Percentiles rank a stretch among this genome's conserved stretches.
These are phyloP conservation scores for Fragilariopsis cylindrus DNA, from an alignment of 108 stramenopile genomes.

Conservation along the genomic window DNA sequence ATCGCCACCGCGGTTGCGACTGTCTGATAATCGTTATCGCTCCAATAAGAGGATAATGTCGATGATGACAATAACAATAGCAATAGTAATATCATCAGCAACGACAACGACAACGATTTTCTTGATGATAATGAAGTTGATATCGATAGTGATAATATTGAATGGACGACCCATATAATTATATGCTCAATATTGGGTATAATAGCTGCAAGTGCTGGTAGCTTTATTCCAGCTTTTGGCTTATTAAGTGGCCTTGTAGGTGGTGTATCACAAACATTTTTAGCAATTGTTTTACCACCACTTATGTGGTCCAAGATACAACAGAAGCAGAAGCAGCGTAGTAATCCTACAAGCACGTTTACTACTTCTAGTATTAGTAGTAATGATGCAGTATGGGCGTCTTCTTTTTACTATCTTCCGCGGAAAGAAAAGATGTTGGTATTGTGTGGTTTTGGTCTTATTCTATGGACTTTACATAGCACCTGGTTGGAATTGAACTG, in stretches of 20 bases:
- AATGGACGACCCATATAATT: conserved; percentile 8
- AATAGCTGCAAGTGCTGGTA: conserved; percentile 22
- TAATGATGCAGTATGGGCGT: neutral
- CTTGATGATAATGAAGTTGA: neutral
- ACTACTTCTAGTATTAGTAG: neutral
- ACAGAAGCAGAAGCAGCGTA: neutral
- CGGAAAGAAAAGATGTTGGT: conserved; percentile 15
- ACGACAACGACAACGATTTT: neutral
- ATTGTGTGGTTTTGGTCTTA: conserved; percentile 19
- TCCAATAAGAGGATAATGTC: neutral
- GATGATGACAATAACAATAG: neutral
- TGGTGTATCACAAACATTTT: conserved; percentile 39
- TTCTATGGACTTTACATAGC: conserved; percentile 29
- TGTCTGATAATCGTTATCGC: too few species aligned
- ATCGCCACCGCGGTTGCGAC: too few species aligned
- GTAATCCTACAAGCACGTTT: neutral
- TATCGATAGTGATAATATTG: neutral
- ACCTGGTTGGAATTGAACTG: conserved; percentile 23
- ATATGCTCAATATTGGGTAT: conserved; percentile 22
- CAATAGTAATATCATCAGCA: neutral
- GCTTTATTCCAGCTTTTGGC: conserved; percentile 35
- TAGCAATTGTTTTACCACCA: conserved; percentile 39
- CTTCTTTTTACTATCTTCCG: neutral
- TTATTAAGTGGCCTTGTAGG: conserved; percentile 36
- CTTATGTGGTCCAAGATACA: conserved; percentile 22